These are phyloP conservation scores for Kwoniella europaea DNA, from an alignment of 768 basidiomycete species.

Conservation along the genomic window DNA sequence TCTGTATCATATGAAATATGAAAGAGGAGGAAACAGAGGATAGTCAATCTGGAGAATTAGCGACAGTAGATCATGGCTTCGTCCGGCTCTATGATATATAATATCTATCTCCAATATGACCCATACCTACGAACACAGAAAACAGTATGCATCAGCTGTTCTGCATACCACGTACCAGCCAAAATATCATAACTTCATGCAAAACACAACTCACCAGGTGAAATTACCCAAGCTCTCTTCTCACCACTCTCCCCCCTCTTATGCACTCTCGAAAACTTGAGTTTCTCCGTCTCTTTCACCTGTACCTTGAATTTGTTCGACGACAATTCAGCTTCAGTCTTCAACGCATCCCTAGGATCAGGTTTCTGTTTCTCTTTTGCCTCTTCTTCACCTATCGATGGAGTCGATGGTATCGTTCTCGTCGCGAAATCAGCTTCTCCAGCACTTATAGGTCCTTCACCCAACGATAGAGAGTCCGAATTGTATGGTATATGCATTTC, in stretches of 20 bases:
- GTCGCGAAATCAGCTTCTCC: constrained; percentile 53
- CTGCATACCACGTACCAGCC: not conserved
- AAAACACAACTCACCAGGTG: constrained; percentile 42
- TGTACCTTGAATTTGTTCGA: constrained; percentile 35
- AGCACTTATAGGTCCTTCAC: constrained; percentile 29
- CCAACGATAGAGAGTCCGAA: constrained; percentile 34
- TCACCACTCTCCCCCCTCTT: constrained; percentile 48
- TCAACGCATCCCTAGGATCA: constrained; percentile 53
- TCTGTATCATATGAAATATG: too few species aligned
- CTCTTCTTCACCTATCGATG: not conserved
- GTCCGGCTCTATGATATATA: constrained; percentile 18
- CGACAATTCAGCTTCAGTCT: constrained; percentile 20
- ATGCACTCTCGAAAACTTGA: constrained; percentile 38
- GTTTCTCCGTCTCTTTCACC: constrained; percentile 32
- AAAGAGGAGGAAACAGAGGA: too few species aligned
- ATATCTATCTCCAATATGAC: constrained; percentile 47
- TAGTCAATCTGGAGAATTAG: too few species aligned
- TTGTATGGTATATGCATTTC: constrained; percentile 60
- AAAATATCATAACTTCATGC: not conserved
- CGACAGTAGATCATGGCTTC: too few species aligned
- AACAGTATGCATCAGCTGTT: not conserved
- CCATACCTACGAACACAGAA: constrained; percentile 36
- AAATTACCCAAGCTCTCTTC: constrained; percentile 55
- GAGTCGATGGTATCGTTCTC: constrained; percentile 15
- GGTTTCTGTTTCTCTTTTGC: constrained; percentile 1